Evolutionary conservation across 192 early-diverging fungal genomes (phyloP), one percentile per base, ranked within the genome.

Genomic region (Lobosporangium transversale): DNA sequence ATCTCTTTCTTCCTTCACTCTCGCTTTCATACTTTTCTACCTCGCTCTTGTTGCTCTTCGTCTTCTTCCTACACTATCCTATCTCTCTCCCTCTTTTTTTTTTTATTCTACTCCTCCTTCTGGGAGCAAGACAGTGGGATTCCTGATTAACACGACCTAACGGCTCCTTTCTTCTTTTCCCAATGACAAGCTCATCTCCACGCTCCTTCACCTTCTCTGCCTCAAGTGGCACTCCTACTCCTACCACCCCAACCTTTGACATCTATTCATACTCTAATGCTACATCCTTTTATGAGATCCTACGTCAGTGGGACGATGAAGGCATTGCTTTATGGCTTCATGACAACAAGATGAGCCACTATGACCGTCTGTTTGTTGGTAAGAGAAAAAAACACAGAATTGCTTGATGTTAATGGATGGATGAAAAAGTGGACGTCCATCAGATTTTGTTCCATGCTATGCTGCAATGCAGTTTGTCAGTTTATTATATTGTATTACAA

Each of bases 151-250:
- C n/a, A n/a, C n/a, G n/a, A n/a, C n/a, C n/a, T n/a, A n/a, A n/a
- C n/a, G n/a, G n/a, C n/a, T n/a, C n/a, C n/a, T n/a, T n/a, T n/a
- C n/a, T n/a, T n/a, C n/a, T n/a, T n/a, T n/a, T n/a, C n/a, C n/a
- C n/a, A n/a, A 75, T 75, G 53, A 67, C 53, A 29, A 76, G 56
- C 59, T 76, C 73, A 45, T 76, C 73, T 21, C 73, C 73, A 27
- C 64, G 73, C 45, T 76, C 73, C 30, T 76, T 76, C 53, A 76
- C 73, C 58, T 76, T 76, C 59, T 76, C 73, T 11, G 65, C 73
- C 27, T 76, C 73, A n/a, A 76, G 73, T 27, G 73, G 73, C n/a
- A 76, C 73, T 7, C 73, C 73, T 29, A 76, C 73, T 7, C 73
- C 73, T 4, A 76, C 73, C 9, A 76, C 73, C 17, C 73, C 73